Base-by-base conservation (phyloP, 192 early-diverging fungal genomes). In the Linnemannia schmuckeri region DNA sequence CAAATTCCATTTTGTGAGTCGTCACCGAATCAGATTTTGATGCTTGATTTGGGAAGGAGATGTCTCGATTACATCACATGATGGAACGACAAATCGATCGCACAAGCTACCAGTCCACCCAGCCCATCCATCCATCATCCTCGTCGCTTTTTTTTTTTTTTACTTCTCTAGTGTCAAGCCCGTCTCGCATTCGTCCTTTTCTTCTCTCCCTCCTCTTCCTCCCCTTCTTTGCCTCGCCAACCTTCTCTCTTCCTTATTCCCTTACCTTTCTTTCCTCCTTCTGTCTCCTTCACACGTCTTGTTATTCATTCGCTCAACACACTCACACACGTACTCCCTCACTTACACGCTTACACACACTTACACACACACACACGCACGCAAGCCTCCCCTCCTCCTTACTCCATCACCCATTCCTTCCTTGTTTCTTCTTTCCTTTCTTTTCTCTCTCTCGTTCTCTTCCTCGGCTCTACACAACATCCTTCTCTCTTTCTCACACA, bases 91-190 rank as follows among this genome's bases (percentile, higher is more conserved):
- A 33, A 33, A 35, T 66, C 55, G 61, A 66, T 66, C 61, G 61
- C 30, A 66, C 61, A 66, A n/a, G 30, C 61, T 35, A 33, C 27
- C 6, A 27, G 24, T 57, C 24, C 54, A 57, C 20, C 57, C 42
- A 44, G 8, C 37, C 61, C 61, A 30, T 35, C 30, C 61, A 66
- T 13, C 30, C 30, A 66, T 12, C 8, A 66, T 2, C 61, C 30
- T 66, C 9, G 52, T 15, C 8, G 47, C 37, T 37, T 17, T 49
- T 49, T 72, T 42, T 72, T 72, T 72, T 74, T 74, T 75, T 41
- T 8, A 66, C 13, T 76, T 27, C 33, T 3, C n/a, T 61, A 24
- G 37, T 13, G 27, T 46, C 27, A 22, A 30, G 63, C 46, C 46
- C 41, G 22, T 2, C 9, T 41, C 2, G 33, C 41, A n/a, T 38